Evolutionary conservation across 768 basidiomycete species (phyloP), one percentile per base, ranked within the genome.

Genomic region (Hydnum rufescens): DNA sequence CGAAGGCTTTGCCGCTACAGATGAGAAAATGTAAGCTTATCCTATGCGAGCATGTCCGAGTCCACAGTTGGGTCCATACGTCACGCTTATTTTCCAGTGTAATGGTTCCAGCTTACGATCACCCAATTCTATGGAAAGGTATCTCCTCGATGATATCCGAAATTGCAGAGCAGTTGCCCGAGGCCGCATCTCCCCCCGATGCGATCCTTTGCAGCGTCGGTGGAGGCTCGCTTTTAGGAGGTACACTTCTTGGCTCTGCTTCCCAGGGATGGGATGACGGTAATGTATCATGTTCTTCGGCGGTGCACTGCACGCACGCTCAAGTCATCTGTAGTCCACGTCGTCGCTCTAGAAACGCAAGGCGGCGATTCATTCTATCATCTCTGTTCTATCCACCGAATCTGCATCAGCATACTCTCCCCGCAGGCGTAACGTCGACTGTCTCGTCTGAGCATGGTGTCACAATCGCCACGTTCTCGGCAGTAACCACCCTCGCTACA

Each of bases 191-290:
- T 57, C 44, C 44, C 26, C 82, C 83, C 4, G 74, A 78, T 54
- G 81, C 80, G 0, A 76, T 86, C 42, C 76, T 85, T 54, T 85
- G 83, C 60, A 77, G 77, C 51, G 80, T 85, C 8, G 84, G 84
- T 32, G 83, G 83, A 0, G 82, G 71, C 0, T 82, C 83, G 1
- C 64, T 86, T 0, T 63, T 82, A 2, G 80, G 77, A 5, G 84
- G 84, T 0, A 64, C 84, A 44, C 74, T 83, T 31, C 63, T 69
- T 3, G 83, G 83, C n/a, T 83, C 80, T 58, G 68, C 69, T 49
- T 61, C 60, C 2, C 70, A 74, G 2, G 74, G 72, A 19, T 87
- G 84, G 83, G 75, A 79, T 34, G 71, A 78, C 43, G 77, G 83
- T 82, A 55, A 57, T 72, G 3, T 16, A 23, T 54, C 32, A 5